phyloP scores from a whole-genome alignment of 257 asterid species.

The Lantana camara region DNA sequence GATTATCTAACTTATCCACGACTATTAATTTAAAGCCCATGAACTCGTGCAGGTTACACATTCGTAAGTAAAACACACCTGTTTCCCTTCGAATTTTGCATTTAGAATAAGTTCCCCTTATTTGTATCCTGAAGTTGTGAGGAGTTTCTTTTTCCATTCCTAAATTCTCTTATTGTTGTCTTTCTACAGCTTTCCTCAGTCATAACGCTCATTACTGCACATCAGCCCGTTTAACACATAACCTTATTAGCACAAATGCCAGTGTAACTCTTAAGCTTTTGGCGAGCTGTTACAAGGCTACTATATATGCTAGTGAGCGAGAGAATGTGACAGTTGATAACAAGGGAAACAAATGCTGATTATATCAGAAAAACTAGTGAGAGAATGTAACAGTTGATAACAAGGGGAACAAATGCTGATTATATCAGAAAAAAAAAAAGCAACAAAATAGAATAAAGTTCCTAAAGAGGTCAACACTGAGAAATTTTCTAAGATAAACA shows the following conservation, averaged over 20 bases:
- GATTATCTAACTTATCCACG: neutral
- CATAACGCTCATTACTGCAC: constrained; percentile 5
- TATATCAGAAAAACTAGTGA: neutral
- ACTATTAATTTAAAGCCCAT: neutral
- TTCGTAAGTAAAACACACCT: neutral
- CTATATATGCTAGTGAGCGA: neutral
- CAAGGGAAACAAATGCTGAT: too few relatives aligned
- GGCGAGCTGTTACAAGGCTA: neutral
- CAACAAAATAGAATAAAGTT: neutral
- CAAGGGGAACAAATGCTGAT: too few relatives aligned
- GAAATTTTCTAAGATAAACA: neutral
- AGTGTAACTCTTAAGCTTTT: neutral
- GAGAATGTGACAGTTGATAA: neutral
- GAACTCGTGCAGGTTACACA: neutral
- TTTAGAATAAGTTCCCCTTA: neutral
- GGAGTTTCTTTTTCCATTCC: neutral
- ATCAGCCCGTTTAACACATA: neutral
- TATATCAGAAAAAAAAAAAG: too few relatives aligned
- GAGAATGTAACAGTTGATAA: neutral
- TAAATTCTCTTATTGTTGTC: neutral
- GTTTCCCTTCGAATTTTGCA: neutral
- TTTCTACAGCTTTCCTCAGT: neutral
- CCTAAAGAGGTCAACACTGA: neutral
- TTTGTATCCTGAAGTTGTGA: neutral
- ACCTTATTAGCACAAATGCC: neutral